Conservation (phyloP, 1,139 yeast species). For the Zygoascus meyerae region DNA sequence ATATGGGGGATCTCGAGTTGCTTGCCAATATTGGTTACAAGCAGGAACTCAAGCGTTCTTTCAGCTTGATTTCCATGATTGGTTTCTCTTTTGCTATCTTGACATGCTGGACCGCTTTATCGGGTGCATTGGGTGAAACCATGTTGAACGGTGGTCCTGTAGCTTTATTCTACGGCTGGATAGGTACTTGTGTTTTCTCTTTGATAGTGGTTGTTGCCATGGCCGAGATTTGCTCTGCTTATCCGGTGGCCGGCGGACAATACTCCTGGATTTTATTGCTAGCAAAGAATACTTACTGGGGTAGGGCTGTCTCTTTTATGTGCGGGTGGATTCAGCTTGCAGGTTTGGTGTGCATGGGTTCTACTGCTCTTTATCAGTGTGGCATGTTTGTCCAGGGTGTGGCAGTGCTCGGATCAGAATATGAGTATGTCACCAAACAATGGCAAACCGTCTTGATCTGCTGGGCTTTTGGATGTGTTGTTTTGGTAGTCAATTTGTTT, state of each 20-base stretch:
- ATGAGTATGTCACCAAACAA: conserved; percentile 29
- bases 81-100: conserved; percentile 36
- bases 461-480: conserved; percentile 35
- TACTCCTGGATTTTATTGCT: conserved; percentile 55
- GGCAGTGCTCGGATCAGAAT: conserved; percentile 18
- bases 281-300: conserved; percentile 44
- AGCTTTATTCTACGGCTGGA: conserved; percentile 68
- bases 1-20: conserved; percentile 19
- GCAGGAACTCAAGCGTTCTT: conserved; percentile 35
- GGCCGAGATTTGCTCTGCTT: conserved; percentile 50
- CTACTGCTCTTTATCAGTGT: conserved; percentile 24
- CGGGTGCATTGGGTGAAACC: conserved; percentile 28
- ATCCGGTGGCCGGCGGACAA: conserved; percentile 57
- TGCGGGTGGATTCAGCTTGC: conserved; percentile 53
- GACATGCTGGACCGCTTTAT: conserved; percentile 37
- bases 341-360: conserved; percentile 25
- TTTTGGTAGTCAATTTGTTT: conserved; percentile 12
- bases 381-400: conserved; percentile 23
- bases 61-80: conserved; percentile 33
- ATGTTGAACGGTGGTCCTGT: conserved; percentile 36
- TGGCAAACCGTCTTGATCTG: conserved; percentile 51
- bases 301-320: conserved; percentile 42
- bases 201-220: conserved; percentile 43
- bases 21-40: conserved; percentile 35
- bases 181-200: conserved; percentile 48